Evolutionary conservation across 2,329 filamentous ascomycete species (phyloP), one percentile per base, ranked within the genome.

Genomic region (Sphaerulina vaccinii): DNA sequence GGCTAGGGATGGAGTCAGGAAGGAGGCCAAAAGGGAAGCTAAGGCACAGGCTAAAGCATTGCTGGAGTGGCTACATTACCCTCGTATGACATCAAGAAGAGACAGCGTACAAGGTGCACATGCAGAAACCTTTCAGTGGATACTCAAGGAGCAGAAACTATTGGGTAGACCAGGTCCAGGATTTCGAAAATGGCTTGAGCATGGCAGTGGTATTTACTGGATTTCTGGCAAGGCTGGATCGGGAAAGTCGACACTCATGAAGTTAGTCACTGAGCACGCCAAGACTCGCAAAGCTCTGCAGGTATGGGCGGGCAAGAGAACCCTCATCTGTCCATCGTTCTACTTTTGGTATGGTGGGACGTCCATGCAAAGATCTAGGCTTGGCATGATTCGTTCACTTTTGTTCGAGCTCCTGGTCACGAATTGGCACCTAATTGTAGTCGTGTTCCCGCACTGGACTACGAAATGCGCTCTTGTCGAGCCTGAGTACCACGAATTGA

Each of bases 221-320:
- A 33, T 50, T 15, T 27, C 21, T 22, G 47, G 38, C 8, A 50
- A 50, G 27, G 37, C 47, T 36, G 47, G 47, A 19, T 43, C 38
- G 11, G 47, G 47, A 11, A 50, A 50, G 24, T 29, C 38, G 11
- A 50, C 47, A 7, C 24, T 50, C 7, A 50, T 44, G 47, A 49
- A 49, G 36, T 27, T 49, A 15, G 15, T 43, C 16, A 19, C 10
- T 10, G 24, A 41, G 11, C 45, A 49, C 24, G 11, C n/a, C 5
- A 19, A 27, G 27, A 40, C 36, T 21, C 37, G 38, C 15, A 7
- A 22, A n/a, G 9, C 21, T 15, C 38, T 40, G n/a, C 7, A n/a
- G 11, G 15, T 19, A 19, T 40, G 38, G 38, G 38, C 38, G 9
- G 9, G 22, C 9, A 19, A 6, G 4, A 11, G 13, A 7, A 40